Conservation (phyloP, 2,329 filamentous ascomycete species). For the Colletotrichum camelliae region DNA sequence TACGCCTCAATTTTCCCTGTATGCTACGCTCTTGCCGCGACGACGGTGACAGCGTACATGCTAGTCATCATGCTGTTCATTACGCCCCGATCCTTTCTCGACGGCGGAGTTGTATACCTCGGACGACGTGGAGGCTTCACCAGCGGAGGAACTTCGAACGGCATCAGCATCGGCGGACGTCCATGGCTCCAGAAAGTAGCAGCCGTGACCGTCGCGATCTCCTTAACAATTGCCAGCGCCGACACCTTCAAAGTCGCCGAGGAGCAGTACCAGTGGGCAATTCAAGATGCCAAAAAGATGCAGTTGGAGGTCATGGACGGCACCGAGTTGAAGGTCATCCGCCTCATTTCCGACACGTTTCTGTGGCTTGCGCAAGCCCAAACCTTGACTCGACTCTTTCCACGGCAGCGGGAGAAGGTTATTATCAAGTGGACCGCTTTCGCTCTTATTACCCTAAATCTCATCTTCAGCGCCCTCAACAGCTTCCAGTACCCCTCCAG, state of each 20-base stretch:
- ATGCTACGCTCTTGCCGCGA: constrained; percentile 89
- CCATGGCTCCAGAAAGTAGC: constrained; percentile 92
- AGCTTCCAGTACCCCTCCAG: constrained; percentile 70
- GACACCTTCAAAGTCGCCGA: constrained; percentile 89
- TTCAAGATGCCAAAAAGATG: constrained; percentile 78
- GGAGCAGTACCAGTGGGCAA: constrained; percentile 78
- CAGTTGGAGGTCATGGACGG: constrained; percentile 83
- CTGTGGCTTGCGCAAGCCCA: constrained; percentile 98
- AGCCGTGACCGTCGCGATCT: constrained; percentile 76
- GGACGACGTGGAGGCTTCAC: constrained; percentile 79
- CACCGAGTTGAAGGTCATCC: constrained; percentile 85
- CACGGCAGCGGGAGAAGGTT: constrained; percentile 94
- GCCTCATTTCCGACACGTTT: constrained; percentile 94
- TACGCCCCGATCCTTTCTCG: constrained; percentile 90
- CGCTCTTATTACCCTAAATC: constrained; percentile 87
- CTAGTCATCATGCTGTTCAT: constrained; percentile 94
- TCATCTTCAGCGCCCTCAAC: constrained; percentile 90
- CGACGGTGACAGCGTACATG: constrained; percentile 89
- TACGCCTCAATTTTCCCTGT: constrained; percentile 93
- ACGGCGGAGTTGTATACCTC: constrained; percentile 82
- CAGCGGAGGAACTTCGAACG: constrained; percentile 78
- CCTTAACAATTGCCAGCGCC: constrained; percentile 89
- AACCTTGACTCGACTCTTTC: constrained; percentile 93
- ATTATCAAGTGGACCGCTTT: constrained; percentile 99
- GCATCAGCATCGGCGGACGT: constrained; percentile 86